Base-by-base conservation (phyloP, 2,329 filamentous ascomycete species). In the Metarhizium brunneum region DNA sequence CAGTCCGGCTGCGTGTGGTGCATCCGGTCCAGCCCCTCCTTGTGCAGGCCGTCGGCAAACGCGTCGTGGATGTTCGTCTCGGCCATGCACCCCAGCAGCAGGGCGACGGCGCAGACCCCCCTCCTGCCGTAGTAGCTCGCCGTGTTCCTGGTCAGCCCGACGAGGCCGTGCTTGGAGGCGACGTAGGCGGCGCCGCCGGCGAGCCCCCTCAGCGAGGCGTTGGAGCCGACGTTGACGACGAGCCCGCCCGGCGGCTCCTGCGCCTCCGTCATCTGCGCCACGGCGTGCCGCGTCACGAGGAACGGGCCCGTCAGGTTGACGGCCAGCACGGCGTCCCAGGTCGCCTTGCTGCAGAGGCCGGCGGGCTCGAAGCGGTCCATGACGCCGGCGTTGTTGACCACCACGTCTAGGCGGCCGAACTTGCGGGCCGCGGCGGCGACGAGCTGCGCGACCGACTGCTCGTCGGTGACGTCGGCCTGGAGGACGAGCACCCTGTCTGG, bases 341-440 rank as follows among this genome's bases (percentile, higher is more conserved):
- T 61, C 1, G 66, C 66, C 56, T 71, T 69, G 20, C 76, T 70
- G 52, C 76, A 65, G 7, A 71, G 70, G 16, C 76, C 81, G 0
- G 76, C 77, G 0, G 79, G 75, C 47, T 79, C 75, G 60, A 84
- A 81, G 32, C 67, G 69, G 62, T 84, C 82, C 70, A 81, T 78
- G 55, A 84, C 71, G 25, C 76, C 82, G 10, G 80, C 80, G 58
- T 80, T 81, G 68, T 83, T 83, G 62, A 84, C 66, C 5, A 85
- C 69, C n/a, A 83, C 69, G 65, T 85, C 81, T 3, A 70, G 58
- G n/a, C 58, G 58, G 49, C 62, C 60, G 43, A 67, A 66, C n/a
- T 60, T 59, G 6, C 54, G 52, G 6, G 63, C 53, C 11, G 61
- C 51, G 2, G 54, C 40, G 8, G 57, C 54, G 13, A 65, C 43